Evolutionary conservation across 495 filamentous ascomycete species (phyloP), one percentile per base, ranked within the genome.

Genomic region (Echria macrotheca): DNA sequence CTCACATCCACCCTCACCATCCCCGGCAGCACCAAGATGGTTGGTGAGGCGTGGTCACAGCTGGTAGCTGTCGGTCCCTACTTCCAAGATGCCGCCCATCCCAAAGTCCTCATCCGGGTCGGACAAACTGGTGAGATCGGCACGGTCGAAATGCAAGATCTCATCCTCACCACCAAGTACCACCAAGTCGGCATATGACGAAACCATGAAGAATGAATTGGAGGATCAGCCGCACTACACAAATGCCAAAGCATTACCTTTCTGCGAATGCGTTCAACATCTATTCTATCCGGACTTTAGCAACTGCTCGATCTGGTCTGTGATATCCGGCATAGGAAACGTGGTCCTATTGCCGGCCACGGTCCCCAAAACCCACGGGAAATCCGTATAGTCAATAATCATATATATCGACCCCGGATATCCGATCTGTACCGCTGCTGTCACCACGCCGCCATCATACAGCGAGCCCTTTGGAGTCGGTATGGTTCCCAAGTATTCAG

Each of bases 121-220:
- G 90, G 90, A 23, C 66, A 83, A 31, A 67, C 77, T 11, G 90
- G 89, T 18, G 86, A 93, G 28, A 56, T 67, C 12, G 90, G 90
- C 24, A 71, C 71, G n/a, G 78, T 93, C 25, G 87, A 95, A 66
- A 86, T 95, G 55, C 82, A 71, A 3, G 90, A 89, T 50, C 65
- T 94, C 47, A 63, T 94, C 21, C 84, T 94, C 61, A 72, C 80
- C 47, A 85, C 87, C 35, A 70, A 84, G 35, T n/a, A n/a, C n/a
- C n/a, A n/a, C n/a, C n/a, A n/a, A n/a, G n/a, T n/a, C n/a, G n/a
- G n/a, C n/a, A n/a, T n/a, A n/a, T n/a, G n/a, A n/a, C n/a, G n/a
- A n/a, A n/a, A n/a, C n/a, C n/a, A n/a, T n/a, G n/a, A n/a, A n/a
- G n/a, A n/a, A n/a, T n/a, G n/a, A n/a, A n/a, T n/a, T n/a, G n/a